Conservation (phyloP, 345 rosid species). For the Populus davidiana region DNA sequence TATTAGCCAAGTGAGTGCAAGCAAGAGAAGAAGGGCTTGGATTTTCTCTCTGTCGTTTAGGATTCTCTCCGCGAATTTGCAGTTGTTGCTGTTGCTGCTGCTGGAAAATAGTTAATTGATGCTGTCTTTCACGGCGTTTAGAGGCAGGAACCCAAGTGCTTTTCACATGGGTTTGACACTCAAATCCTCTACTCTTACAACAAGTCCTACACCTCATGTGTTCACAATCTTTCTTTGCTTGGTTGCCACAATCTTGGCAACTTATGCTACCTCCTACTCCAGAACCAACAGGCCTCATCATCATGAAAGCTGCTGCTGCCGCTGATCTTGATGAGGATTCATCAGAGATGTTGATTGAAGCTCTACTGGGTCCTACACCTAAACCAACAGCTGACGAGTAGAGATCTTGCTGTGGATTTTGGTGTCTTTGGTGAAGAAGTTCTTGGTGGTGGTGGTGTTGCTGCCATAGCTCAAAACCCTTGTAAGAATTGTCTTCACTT, state of each 20-base stretch:
- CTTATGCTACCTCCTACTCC: conserved; percentile 41
- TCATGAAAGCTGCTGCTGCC: conserved; percentile 29
- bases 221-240: conserved; percentile 74
- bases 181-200: conserved; percentile 78
- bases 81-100: conserved; percentile 35
- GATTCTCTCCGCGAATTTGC: conserved; percentile 36
- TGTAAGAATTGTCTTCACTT: conserved; percentile 43
- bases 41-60: conserved; percentile 55
- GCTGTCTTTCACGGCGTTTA: conserved; percentile 70
- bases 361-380: conserved; percentile 63
- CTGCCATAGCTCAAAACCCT: conserved; percentile 53
- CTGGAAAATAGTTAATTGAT: conserved; percentile 40
- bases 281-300: conserved; percentile 35
- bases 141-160: conserved; percentile 88
- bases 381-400: conserved; percentile 54
- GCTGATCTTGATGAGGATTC: conserved; percentile 56
- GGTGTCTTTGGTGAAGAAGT: conserved; percentile 38
- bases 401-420: conserved; percentile 57
- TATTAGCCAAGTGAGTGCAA: conserved; percentile 47
- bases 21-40: conserved; percentile 36
- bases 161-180: conserved; percentile 74
- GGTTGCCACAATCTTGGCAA: conserved; percentile 88
- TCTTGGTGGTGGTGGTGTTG: conserved; percentile 47
- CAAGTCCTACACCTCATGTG: conserved; percentile 84
- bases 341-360: conserved; percentile 46